These are phyloP conservation scores for Bruguiera parviflora DNA, from an alignment of 345 rosid genomes.

Conservation along the genomic window DNA sequence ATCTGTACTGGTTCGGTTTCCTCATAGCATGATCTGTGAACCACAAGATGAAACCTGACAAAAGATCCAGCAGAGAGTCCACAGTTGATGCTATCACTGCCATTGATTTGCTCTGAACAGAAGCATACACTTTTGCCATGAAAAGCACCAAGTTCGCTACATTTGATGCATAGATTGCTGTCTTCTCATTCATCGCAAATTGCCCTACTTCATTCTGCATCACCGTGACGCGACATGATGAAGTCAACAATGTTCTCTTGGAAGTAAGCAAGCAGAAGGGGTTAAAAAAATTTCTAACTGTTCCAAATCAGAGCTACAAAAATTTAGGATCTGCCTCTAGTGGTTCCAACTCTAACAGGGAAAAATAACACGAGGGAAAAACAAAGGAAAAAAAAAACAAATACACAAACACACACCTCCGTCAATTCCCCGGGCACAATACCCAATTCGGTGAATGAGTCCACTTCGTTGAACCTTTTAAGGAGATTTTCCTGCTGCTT, in stretches of 20 bases:
- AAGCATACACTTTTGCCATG: slow-evolving; percentile 37
- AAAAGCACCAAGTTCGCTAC: slow-evolving; percentile 45
- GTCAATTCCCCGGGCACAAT: slow-evolving; percentile 32
- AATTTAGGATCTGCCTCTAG: too few species aligned
- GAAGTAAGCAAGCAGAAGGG: too few species aligned
- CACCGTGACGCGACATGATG: not conserved
- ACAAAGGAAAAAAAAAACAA: too few species aligned
- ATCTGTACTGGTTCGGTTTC: slow-evolving; percentile 32
- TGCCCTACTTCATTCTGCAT: slow-evolving; percentile 30
- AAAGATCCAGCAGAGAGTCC: slow-evolving; percentile 41
- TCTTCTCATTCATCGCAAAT: slow-evolving; percentile 28
- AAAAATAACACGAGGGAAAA: too few species aligned
- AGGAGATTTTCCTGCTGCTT: slow-evolving; percentile 43
- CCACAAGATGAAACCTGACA: slow-evolving; percentile 49
- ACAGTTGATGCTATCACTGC: slow-evolving; percentile 45
- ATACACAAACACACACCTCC: slow-evolving; percentile 25
- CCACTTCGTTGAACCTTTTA: slow-evolving; percentile 44
- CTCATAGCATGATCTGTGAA: slow-evolving; percentile 41
- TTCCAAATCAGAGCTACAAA: too few species aligned
- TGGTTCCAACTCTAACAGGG: too few species aligned
- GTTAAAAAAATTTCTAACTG: too few species aligned
- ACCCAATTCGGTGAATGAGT: slow-evolving; percentile 43
- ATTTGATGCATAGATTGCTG: slow-evolving; percentile 40
- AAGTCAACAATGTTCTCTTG: not conserved
- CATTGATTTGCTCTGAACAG: slow-evolving; percentile 28